A percentile compares a stretch with the other conserved stretches of the same genome.
Conservation (phyloP, 1,284 basidiomycete species). For the Puccinia triticina region DNA sequence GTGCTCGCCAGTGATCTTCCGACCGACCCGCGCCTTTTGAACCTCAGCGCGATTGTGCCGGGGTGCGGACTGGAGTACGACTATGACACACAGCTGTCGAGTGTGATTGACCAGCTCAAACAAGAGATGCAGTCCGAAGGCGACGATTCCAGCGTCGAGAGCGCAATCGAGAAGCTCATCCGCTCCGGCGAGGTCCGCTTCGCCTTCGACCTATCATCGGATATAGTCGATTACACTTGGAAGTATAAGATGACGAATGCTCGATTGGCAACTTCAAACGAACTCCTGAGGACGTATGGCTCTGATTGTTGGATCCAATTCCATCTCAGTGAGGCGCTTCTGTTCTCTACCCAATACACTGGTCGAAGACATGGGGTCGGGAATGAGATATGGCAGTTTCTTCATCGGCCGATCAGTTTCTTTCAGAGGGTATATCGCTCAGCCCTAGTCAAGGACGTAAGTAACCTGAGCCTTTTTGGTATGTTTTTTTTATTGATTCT, state of each 20-base stretch:
- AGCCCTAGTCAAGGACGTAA: conserved; percentile 43
- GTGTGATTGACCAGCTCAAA: conserved; percentile 1
- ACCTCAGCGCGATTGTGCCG: conserved; percentile 10
- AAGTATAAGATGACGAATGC: neutral
- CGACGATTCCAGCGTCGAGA: neutral
- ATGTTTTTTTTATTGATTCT: neutral
- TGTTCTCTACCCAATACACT: neutral
- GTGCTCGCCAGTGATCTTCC: neutral
- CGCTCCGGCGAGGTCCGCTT: conserved; percentile 23
- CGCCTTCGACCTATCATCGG: conserved; percentile 17
- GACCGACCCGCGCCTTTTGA: conserved; percentile 29
- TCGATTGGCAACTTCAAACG: conserved; percentile 9
- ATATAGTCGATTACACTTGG: neutral
- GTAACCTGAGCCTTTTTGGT: neutral
- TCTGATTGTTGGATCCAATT: conserved; percentile 45
- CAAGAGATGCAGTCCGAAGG: neutral
- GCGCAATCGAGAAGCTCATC: conserved; percentile 3
- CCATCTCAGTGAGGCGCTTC: neutral
- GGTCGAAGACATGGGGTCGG: conserved; percentile 19
- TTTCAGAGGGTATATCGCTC: conserved; percentile 21
- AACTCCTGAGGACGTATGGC: conserved; percentile 29
- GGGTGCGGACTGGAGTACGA: neutral
- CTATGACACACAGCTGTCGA: neutral
- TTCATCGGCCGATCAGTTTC: conserved; percentile 19
- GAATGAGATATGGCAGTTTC: conserved; percentile 32